These are phyloP conservation scores for peach (Prunus persica) DNA, from an alignment of 306 rosid genomes.

Conservation along the genomic window DNA sequence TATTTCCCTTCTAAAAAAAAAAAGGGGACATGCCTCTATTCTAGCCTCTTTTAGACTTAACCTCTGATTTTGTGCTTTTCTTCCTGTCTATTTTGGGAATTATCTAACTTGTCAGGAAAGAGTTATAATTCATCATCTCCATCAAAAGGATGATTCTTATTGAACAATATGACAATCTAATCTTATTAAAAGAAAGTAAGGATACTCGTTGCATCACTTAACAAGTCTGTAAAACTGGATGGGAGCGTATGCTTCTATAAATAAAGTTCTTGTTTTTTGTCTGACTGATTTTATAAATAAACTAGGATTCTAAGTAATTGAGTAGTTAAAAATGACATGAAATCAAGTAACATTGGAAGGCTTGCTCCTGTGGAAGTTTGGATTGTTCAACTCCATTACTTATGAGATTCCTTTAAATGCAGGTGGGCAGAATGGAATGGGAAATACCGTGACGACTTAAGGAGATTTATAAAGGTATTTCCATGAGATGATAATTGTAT, in stretches of 20 bases:
- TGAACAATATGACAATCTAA: too few species aligned
- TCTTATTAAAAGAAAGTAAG: too few species aligned
- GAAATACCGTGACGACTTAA: constrained; percentile 79
- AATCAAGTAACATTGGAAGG: too few species aligned
- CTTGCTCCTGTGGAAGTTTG: neutral
- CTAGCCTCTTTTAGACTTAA: neutral
- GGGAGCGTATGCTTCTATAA: too few species aligned
- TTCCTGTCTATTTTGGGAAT: neutral
- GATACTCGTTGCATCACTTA: too few species aligned
- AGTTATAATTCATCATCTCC: neutral
- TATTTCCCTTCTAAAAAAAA: neutral
- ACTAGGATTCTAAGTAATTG: too few species aligned
- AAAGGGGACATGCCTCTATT: neutral
- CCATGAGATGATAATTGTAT: constrained; percentile 5
- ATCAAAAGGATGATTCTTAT: neutral
- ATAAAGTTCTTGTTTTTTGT: too few species aligned
- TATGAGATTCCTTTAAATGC: constrained; percentile 29
- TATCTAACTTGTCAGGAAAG: neutral
- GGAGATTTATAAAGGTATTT: constrained; percentile 87
- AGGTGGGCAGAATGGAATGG: constrained; percentile 99
- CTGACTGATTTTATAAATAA: too few species aligned
- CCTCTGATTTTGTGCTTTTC: neutral
- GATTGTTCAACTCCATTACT: neutral
- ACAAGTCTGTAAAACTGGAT: too few species aligned
- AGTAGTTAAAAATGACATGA: too few species aligned